Evolutionary conservation across 1,284 basidiomycete species (phyloP).

Genomic region (Amylostereum chailletii): DNA sequence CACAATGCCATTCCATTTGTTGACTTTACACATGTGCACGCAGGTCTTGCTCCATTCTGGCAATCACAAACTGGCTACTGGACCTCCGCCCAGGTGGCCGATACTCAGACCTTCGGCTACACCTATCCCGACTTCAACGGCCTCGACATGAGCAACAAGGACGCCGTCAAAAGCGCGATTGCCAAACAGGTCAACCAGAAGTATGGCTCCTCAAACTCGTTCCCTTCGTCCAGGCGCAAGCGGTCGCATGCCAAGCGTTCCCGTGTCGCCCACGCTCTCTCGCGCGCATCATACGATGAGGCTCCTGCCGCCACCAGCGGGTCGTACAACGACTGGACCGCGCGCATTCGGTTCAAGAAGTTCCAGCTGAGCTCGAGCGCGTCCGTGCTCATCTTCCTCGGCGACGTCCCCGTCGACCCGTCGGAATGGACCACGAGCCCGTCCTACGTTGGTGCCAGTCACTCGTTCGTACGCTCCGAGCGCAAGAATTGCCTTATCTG

Average conservation of each 20-base stretch:
- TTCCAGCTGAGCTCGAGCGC: slow-evolving; percentile 32
- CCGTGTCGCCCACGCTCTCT: background rate
- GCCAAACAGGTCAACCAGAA: slow-evolving; percentile 21
- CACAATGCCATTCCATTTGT: background rate
- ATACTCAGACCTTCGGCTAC: slow-evolving; percentile 24
- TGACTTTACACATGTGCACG: background rate
- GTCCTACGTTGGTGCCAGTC: background rate
- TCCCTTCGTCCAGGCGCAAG: background rate
- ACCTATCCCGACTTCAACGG: slow-evolving; percentile 37
- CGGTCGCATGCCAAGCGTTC: too few species aligned
- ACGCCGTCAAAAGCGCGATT: slow-evolving; percentile 24
- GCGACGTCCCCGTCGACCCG: slow-evolving; percentile 25
- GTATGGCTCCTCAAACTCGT: slow-evolving; percentile 11
- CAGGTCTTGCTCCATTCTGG: slow-evolving; percentile 26
- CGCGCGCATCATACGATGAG: background rate
- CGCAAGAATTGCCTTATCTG: slow-evolving; percentile 32
- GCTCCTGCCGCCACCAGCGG: background rate
- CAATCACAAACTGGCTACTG: slow-evolving; percentile 21
- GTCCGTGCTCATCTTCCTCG: slow-evolving; percentile 34
- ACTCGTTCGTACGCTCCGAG: slow-evolving; percentile 22
- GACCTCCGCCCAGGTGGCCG: slow-evolving; percentile 18
- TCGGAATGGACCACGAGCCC: slow-evolving; percentile 23
- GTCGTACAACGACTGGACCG: slow-evolving; percentile 28
- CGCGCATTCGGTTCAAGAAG: slow-evolving; percentile 31
- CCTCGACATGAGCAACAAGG: slow-evolving; percentile 21